phyloP scores from a whole-genome alignment of 2,329 filamentous ascomycete species.

The Microsporum ferrugineum region DNA sequence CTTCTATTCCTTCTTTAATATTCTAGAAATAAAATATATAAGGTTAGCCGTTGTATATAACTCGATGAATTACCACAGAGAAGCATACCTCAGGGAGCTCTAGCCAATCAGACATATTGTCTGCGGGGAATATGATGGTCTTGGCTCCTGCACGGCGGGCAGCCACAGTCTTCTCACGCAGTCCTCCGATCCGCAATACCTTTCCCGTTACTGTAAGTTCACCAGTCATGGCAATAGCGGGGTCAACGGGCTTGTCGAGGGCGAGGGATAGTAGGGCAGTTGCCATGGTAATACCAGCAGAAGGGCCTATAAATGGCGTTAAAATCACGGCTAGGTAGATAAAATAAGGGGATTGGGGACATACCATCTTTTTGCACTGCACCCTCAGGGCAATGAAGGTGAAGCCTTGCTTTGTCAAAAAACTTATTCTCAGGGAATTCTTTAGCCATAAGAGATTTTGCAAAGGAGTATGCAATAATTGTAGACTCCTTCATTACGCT shows the following conservation, averaged over 20 bases:
- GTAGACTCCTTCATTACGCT: constrained; percentile 98
- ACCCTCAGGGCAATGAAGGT: constrained; percentile 92
- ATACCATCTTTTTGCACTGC: constrained; percentile 82
- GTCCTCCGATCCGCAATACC: constrained; percentile 82
- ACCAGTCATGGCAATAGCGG: constrained; percentile 92
- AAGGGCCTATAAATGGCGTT: constrained; percentile 43
- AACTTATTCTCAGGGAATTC: constrained; percentile 84
- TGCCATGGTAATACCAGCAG: constrained; percentile 97
- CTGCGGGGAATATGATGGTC: constrained; percentile 85
- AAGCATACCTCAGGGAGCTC: constrained; percentile 82
- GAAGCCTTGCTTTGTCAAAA: constrained; percentile 89
- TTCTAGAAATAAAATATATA: constrained; percentile 50
- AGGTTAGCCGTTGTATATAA: background rate
- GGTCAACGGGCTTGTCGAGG: constrained; percentile 63
- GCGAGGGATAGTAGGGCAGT: constrained; percentile 79
- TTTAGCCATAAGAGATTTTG: constrained; percentile 76
- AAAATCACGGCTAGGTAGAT: constrained; percentile 8
- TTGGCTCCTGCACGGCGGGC: constrained; percentile 84
- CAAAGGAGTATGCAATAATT: constrained; percentile 87
- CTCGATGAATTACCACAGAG: constrained; percentile 1
- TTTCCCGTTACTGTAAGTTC: constrained; percentile 96
- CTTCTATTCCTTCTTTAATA: constrained; percentile 92
- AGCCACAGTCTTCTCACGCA: constrained; percentile 94
- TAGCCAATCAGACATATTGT: constrained; percentile 94
- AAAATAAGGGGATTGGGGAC: constrained; percentile 14